Evolutionary conservation across 768 basidiomycete species (phyloP), one percentile per base, ranked within the genome.

Genomic region (Trichaptum fuscoviolaceum): DNA sequence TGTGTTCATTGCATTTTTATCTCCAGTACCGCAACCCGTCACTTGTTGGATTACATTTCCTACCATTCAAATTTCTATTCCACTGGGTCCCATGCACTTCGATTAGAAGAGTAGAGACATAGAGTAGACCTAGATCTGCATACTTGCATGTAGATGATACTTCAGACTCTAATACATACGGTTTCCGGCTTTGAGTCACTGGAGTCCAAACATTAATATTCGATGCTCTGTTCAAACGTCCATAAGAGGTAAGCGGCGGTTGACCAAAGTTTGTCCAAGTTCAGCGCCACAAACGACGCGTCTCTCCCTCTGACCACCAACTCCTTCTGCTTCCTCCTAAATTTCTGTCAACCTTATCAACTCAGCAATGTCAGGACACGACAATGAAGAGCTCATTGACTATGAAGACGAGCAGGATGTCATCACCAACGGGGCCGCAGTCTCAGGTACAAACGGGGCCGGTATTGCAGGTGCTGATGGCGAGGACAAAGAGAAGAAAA

Each of bases 371-470:
- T 90, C 87, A 78, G 85, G 84, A 60, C 86, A 90, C 81, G 93
- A 93, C 80, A 91, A 91, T 77, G 93, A 95, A 75, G 93, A 95
- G 73, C 88, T 95, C 58, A 93, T 95, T 77, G 94, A 95, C 83
- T 95, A 95, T 82, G 93, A 95, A 78, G 93, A 95, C 71, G 93
- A 93, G 76, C 86, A 93, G 72, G 92, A 93, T 73, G 83, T 90
- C 68, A 82, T 87, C 66, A 83, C 90, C 64, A 88, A 83, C 67
- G 85, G 86, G 67, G 76, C 81, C 34, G 80, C 79, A 25, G 71
- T 79, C 42, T 73, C 84, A 35, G 78, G 79, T 30, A 75, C 83
- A 34, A 85, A 84, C 66, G 85, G 83, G 64, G 81, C 82, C 67
- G 83, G 80, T 66, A 83, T 84, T 25, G 30, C 30, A 30, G 84